Evolutionary conservation across 306 rosid genomes (phyloP), one percentile per base, ranked within the genome.

Genomic region (Styphnolobium japonicum): DNA sequence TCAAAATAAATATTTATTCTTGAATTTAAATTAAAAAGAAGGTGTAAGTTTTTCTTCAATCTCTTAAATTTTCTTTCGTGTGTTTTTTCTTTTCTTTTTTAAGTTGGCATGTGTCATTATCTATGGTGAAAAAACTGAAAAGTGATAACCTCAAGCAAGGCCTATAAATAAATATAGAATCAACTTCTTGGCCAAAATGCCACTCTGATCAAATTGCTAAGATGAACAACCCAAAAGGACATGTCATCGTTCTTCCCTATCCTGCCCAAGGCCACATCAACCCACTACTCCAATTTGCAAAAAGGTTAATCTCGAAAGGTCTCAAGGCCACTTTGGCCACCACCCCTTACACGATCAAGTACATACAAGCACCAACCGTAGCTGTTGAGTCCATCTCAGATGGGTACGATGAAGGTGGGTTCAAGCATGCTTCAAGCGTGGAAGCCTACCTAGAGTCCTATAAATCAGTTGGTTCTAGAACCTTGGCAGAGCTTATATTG

Each of bases 211-310:
- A n/a, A 5, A 25, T 2, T 6, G 3, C 42, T 33, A 46, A 77
- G 66, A 81, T 80, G 85, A 27, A 46, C 70, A 36, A 8, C 63
- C 67, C 23, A 16, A 48, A 15, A n/a, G 85, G 78, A 8, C 89
- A 86, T 51, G 83, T 77, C 7, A 6, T 87, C 12, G 78, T 87
- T 40, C 64, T 87, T 31, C 57, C 88, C 31, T 84, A 78, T 29
- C 84, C 83, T 2, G 85, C 85, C 3, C 89, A 83, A 60, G 89
- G 89, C 7, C 89, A 83, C 78, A 80, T 86, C 39, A 86, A 86
- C 81, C 85, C 87, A 14, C 78, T 86, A 4, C 84, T 84, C 53
- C 90, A 86, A 51, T 86, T 86, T 67, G 84, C 90, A 18, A 86
- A 84, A 64, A 84, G 79, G 19, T 70, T 83, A 0, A 82, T 78